Conservation (phyloP, 2,329 filamentous ascomycete genomes). For the Aotearoamyces nothofagi region DNA sequence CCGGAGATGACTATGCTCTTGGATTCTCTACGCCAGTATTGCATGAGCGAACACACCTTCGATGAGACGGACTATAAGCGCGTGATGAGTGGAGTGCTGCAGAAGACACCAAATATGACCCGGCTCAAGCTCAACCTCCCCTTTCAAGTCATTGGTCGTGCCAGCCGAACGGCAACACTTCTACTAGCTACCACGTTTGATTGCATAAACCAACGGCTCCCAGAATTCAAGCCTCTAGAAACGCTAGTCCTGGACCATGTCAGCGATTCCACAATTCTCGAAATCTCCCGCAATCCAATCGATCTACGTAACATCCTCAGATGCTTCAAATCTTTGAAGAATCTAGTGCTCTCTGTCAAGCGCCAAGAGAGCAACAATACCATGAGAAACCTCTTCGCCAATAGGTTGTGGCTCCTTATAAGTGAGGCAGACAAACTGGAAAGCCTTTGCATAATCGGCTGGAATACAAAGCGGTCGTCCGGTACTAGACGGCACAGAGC, state of each 20-base stretch:
- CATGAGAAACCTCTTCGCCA: conserved; percentile 24
- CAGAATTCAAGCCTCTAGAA: conserved; percentile 27
- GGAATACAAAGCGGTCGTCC: conserved; percentile 14
- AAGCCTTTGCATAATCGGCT: conserved; percentile 32
- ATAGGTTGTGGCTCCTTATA: conserved; percentile 33
- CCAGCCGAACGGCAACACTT: conserved; percentile 31
- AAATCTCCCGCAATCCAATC: conserved; percentile 33
- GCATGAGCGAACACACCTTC: conserved; percentile 32
- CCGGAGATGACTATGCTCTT: conserved; percentile 30
- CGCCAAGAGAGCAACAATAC: conserved; percentile 24
- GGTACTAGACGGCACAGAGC: conserved; percentile 9
- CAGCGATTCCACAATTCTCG: conserved; percentile 29
- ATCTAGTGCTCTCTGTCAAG: conserved; percentile 31
- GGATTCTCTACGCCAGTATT: conserved; percentile 28
- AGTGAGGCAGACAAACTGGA: conserved; percentile 27
- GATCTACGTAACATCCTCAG: conserved; percentile 33
- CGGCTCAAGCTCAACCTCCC: conserved; percentile 34
- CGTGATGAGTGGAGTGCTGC: conserved; percentile 26
- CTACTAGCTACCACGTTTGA: conserved; percentile 37
- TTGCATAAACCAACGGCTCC: conserved; percentile 27
- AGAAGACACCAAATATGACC: conserved; percentile 27
- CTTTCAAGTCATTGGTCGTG: conserved; percentile 31
- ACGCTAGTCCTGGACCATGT: conserved; percentile 34
- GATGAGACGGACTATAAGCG: conserved; percentile 31
- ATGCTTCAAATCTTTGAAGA: conserved; percentile 25